Evolutionary conservation across 306 rosid genomes (phyloP).

Genomic region (barrel medic (Medicago truncatula)): MtrunA17r5.0-ANR NC_053045.1:7863501-7864000

Average conservation of each 20-base stretch:
- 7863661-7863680: not conserved
- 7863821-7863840: not conserved
- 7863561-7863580: slow-evolving; percentile 15
- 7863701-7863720: slow-evolving; percentile 68
- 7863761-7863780: slow-evolving; percentile 65
- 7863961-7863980: not conserved
- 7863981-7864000: slow-evolving; percentile 13
- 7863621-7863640: not conserved
- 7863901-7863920: not conserved
- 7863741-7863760: slow-evolving; percentile 89
- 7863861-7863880: not conserved
- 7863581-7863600: not conserved
- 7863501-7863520: no score
- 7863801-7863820: slow-evolving; percentile 5
- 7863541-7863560: not conserved
- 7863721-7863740: slow-evolving; percentile 58
- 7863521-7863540: not conserved
- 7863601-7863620: not conserved
- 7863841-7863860: not conserved
- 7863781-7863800: not conserved
- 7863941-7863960: not conserved
- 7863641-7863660: not conserved
- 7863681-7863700: slow-evolving; percentile 62
- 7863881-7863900: not conserved
- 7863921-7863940: not conserved